Base-by-base conservation (phyloP, 148 eudicot genomes). In the Silene conica region DNA sequence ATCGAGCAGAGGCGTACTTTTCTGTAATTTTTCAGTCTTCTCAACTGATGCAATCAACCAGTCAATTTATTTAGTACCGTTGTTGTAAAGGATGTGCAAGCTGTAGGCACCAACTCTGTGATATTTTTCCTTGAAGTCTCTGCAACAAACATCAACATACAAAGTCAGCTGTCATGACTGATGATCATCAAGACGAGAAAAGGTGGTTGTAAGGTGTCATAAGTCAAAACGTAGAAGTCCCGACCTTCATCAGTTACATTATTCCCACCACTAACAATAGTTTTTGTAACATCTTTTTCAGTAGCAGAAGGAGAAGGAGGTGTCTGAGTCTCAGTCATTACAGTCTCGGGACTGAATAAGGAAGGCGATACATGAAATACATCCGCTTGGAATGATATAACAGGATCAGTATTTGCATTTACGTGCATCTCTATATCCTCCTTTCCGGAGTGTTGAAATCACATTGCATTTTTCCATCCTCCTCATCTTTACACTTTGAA, bases 11-110 rank as follows among this genome's bases (percentile, higher is more conserved):
- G 65, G 22, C 68, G 61, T 73, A 21, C 67, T 73, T 63, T 73
- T 26, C 15, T 73, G 76, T 21, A 61, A 59, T 20, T 43, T 25
- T 63, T 62, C 8, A 20, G 76, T 69, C 8, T 73, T 63, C 31
- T 73, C 45, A 14, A 73, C 67, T 8, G 4, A 46, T 5, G 69
- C 20, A 73, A 26, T 38, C 67, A 73, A 38, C 74, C 74, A 71
- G 41, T 31, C 28, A 11, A 71, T 54, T 9, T 71, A 68, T 21
- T 21, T 46, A 48, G 71, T 68, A 68, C 71, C 71, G 48, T 21
- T 10, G 56, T 50, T 69, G 58, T 22, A 69, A 31, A 69, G 57
- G 38, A 69, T 50, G 72, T 46, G 52, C 57, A 46, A 23, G 72
- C 72, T 23, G 20, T 21, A 21, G 16, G 72, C 52, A 50, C 72